phyloP scores from a whole-genome alignment of 108 stramenopile species.

The Cyclostephanos invisitatus region DNA sequence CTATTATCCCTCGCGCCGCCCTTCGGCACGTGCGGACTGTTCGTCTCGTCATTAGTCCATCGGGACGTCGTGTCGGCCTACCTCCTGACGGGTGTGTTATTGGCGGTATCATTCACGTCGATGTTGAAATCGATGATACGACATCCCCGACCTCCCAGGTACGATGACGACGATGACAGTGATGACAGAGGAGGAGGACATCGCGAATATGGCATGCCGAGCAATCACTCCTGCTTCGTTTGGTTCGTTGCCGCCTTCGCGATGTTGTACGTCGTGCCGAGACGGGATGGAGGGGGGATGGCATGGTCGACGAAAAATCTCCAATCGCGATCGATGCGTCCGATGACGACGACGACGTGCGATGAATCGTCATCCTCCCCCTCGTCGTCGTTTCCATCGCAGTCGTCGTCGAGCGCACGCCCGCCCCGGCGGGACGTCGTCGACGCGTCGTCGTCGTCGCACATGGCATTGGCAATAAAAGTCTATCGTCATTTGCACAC shows the following conservation, averaged over 20 bases:
- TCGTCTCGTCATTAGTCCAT: conserved; percentile 17
- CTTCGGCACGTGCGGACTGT: conserved; percentile 29
- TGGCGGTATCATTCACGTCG: not conserved
- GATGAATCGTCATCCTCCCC: not conserved
- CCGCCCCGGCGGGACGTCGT: too few species aligned
- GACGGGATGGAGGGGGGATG: conserved; percentile 13
- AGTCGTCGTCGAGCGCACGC: not conserved
- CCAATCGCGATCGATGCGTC: conserved; percentile 11
- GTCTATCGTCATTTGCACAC: conserved; percentile 10
- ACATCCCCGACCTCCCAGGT: conserved; percentile 29
- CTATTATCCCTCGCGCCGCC: conserved; percentile 33
- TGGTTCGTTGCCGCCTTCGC: conserved; percentile 45
- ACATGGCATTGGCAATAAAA: not conserved
- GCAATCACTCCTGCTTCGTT: conserved; percentile 52
- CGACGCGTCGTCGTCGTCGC: not conserved
- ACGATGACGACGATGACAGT: conserved; percentile 20
- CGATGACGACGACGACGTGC: too few species aligned
- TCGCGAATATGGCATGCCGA: conserved; percentile 52
- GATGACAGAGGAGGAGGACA: too few species aligned
- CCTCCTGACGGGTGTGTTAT: conserved; percentile 17
- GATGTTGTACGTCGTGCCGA: conserved; percentile 21
- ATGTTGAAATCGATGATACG: conserved; percentile 18
- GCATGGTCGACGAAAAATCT: conserved; percentile 2
- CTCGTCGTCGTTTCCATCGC: not conserved
- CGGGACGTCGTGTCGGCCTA: conserved; percentile 43